These are phyloP conservation scores for Chalara sp. DNA, from an alignment of 2,329 filamentous ascomycete genomes.

Conservation along the genomic window DNA sequence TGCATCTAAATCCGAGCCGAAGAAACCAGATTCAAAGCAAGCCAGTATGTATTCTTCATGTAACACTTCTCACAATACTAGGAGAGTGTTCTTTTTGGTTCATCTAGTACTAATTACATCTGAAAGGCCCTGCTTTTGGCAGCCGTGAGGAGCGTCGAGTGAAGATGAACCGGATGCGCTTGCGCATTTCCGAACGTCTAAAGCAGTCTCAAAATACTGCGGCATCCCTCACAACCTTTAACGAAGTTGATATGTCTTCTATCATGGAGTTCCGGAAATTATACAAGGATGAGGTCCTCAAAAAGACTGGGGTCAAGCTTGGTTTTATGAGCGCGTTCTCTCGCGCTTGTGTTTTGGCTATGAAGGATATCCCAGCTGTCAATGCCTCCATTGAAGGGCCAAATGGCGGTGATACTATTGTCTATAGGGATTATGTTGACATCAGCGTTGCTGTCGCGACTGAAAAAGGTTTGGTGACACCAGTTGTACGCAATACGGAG, in stretches of 20 bases:
- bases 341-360: constrained; percentile 80
- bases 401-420: constrained; percentile 91
- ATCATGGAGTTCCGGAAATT: constrained; percentile 95
- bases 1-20: constrained; percentile 30
- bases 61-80: not conserved
- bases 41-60: constrained; percentile 11
- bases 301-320: constrained; percentile 94
- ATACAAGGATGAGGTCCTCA: constrained; percentile 94
- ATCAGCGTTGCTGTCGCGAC: constrained; percentile 96
- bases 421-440: constrained; percentile 97
- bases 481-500: constrained; percentile 91
- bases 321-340: constrained; percentile 99
- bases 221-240: constrained; percentile 95
- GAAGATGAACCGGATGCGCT: constrained; percentile 99
- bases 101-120: no score
- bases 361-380: constrained; percentile 89
- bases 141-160: constrained; percentile 85
- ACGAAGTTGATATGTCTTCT: constrained; percentile 98
- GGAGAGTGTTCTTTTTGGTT: no score
- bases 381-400: constrained; percentile 97
- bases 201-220: constrained; percentile 99
- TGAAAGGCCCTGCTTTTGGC: constrained; percentile 45
- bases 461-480: constrained; percentile 94
- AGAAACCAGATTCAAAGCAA: constrained; percentile 27
- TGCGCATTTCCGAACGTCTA: constrained; percentile 92